Evolutionary conservation across 768 basidiomycete species (phyloP).

Genomic region (Pulveroboletus sp.): DNA sequence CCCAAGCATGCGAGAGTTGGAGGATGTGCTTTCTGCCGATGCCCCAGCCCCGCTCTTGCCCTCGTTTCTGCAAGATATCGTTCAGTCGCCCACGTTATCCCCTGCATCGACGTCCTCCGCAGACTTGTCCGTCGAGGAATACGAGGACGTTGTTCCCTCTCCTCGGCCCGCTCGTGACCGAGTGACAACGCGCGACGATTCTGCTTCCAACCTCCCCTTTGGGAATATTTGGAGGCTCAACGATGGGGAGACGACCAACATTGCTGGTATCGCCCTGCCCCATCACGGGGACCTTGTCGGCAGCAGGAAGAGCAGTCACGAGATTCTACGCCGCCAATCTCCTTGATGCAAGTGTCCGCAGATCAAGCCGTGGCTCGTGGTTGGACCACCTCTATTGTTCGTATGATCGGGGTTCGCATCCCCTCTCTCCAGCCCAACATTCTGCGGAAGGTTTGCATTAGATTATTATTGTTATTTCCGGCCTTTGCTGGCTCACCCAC

Average conservation of each 20-base stretch:
- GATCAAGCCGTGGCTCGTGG: neutral
- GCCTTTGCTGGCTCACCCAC: slow-evolving; percentile 21
- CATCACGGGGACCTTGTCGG: slow-evolving; percentile 36
- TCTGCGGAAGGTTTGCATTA: slow-evolving; percentile 23
- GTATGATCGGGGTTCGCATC: neutral
- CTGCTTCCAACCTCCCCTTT: slow-evolving; percentile 30
- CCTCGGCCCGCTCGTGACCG: slow-evolving; percentile 26
- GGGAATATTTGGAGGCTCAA: slow-evolving; percentile 69
- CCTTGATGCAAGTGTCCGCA: slow-evolving; percentile 16
- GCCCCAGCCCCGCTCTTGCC: slow-evolving; percentile 59
- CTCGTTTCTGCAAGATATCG: slow-evolving; percentile 71
- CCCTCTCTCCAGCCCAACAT: neutral
- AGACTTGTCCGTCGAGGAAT: slow-evolving; percentile 61
- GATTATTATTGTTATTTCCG: slow-evolving; percentile 31
- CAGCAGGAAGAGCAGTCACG: slow-evolving; percentile 39
- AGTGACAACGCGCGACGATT: slow-evolving; percentile 24
- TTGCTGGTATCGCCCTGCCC: slow-evolving; percentile 47
- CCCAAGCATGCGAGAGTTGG: slow-evolving; percentile 26
- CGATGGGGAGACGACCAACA: slow-evolving; percentile 60
- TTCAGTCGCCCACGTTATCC: slow-evolving; percentile 62
- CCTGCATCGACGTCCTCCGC: slow-evolving; percentile 62
- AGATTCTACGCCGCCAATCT: slow-evolving; percentile 30
- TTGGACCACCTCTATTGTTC: neutral
- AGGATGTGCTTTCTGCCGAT: slow-evolving; percentile 19
- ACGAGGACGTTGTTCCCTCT: slow-evolving; percentile 34